A percentile compares a stretch with the other conserved stretches of the same genome.
Evolutionary conservation across 1,284 basidiomycete genomes (phyloP).

Genomic region (Sporisorium reilianum): DNA sequence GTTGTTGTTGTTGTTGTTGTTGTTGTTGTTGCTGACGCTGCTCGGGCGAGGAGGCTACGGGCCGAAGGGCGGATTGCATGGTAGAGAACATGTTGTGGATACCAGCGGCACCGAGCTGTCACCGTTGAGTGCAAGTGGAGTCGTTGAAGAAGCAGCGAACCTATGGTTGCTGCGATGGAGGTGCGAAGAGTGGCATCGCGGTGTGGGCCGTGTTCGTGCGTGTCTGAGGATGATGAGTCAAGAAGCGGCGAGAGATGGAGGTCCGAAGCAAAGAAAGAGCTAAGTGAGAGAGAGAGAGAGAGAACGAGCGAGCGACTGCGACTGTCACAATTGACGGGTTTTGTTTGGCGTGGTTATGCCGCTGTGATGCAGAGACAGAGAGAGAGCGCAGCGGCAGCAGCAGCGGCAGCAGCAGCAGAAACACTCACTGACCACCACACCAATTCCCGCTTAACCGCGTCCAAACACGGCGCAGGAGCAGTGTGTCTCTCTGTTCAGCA

Average conservation of each 20-base stretch:
- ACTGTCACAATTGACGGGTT: no score
- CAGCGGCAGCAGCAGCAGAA: neutral
- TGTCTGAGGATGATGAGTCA: neutral
- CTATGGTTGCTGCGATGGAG: constrained; percentile 16
- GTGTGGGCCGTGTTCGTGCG: neutral
- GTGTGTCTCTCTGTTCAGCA: neutral
- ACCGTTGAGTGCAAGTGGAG: neutral
- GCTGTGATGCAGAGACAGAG: constrained; percentile 7
- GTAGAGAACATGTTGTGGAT: constrained; percentile 14
- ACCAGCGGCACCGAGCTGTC: neutral
- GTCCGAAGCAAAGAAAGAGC: neutral
- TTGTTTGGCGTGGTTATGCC: neutral
- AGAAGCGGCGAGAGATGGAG: neutral
- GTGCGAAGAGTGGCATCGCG: constrained; percentile 9
- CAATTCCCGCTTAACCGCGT: constrained; percentile 14
- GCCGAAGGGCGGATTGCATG: constrained; percentile 23
- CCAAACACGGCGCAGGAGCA: neutral
- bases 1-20: constrained; percentile 19
- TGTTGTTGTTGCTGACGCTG: constrained; percentile 18
- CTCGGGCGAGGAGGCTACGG: constrained; percentile 23
- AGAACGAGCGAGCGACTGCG: no score
- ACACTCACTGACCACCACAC: no score
- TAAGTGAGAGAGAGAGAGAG: neutral
- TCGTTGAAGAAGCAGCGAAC: constrained; percentile 10
- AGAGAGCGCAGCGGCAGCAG: neutral